Evolutionary conservation across 2,329 filamentous ascomycete species (phyloP), one percentile per base, ranked within the genome.

Genomic region (Cladosporium sphaerospermum): DNA sequence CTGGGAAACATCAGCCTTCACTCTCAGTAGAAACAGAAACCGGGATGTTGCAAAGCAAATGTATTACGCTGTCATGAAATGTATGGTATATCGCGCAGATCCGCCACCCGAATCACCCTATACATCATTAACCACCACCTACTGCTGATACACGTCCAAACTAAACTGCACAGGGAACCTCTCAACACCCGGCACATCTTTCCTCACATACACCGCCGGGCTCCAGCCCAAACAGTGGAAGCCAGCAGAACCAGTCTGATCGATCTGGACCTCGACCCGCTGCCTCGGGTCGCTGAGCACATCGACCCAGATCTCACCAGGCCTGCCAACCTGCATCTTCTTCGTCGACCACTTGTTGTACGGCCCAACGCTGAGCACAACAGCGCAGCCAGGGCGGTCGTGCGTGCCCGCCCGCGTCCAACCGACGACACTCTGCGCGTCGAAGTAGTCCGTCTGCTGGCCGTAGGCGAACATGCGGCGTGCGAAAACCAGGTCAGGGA

Each of bases 381-480:
- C 60, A 1, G 59, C 67, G 48, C 67, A 70, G 18, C 67, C 65
- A 4, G 58, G 60, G 18, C 54, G 46, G 55, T 76, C 74, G 61
- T 69, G 69, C 0, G 71, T 73, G 11, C 78, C 78, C 42, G 71
- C 70, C 8, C 79, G 72, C 37, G 81, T 78, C 71, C 78, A 84
- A 48, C 83, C 84, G 51, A 88, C 76, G 64, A 81, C 85, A 50
- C 79, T 78, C 10, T 75, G 68, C 9, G 75, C 69, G 60, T 84
- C 78, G 57, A 83, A 83, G 62, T 86, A 87, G 59, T 87, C 78
- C 40, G 75, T 69, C 63, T 87, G 84, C 19, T 74, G 69, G 7
- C 85, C 85, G 58, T 87, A 86, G 0, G 84, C 82, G 62, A 83
- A 88, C 6, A 85, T 70, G 60, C 81, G 83, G 8, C 85, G 76